Conservation (phyloP, 768 basidiomycete species). For the Hericium alpestre region DNA sequence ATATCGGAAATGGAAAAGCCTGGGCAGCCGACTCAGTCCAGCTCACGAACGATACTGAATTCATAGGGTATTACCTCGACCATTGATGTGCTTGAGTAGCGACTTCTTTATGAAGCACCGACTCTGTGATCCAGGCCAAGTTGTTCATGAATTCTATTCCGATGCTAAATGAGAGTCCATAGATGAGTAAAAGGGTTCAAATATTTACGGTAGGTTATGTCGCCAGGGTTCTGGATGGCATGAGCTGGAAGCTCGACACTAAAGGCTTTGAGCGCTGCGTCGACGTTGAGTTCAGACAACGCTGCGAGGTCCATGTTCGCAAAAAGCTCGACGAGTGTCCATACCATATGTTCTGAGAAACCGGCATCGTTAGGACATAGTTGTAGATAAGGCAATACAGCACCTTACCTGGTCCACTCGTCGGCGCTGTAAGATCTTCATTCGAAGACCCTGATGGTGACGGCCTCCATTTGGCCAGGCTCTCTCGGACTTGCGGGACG, state of each 20-base stretch:
- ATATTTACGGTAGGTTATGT: slow-evolving; percentile 31
- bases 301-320: slow-evolving; percentile 60
- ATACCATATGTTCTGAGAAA: slow-evolving; percentile 36
- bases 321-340: slow-evolving; percentile 55
- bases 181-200: neutral
- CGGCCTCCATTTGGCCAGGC: slow-evolving; percentile 25
- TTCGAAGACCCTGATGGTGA: slow-evolving; percentile 5
- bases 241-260: slow-evolving; percentile 29
- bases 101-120: slow-evolving; percentile 4
- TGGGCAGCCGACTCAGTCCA: slow-evolving; percentile 11
- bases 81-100: slow-evolving; percentile 29
- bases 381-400: slow-evolving; percentile 4
- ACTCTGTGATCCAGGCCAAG: slow-evolving; percentile 35
- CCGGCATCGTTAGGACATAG: slow-evolving; percentile 10
- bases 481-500: slow-evolving; percentile 57
- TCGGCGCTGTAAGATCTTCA: slow-evolving; percentile 18
- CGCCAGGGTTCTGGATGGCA: slow-evolving; percentile 27
- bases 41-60: slow-evolving; percentile 4
- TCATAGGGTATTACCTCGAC: slow-evolving; percentile 20
- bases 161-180: slow-evolving; percentile 9
- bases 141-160: slow-evolving; percentile 38
- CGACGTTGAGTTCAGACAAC: slow-evolving; percentile 45
- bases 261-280: slow-evolving; percentile 37
- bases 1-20: slow-evolving; percentile 49
- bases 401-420: slow-evolving; percentile 25